Percentiles rank a stretch among this genome's conserved stretches.
Evolutionary conservation across 352 stramenopile genomes (phyloP).

Genomic region (Globisporangium splendens): DNA sequence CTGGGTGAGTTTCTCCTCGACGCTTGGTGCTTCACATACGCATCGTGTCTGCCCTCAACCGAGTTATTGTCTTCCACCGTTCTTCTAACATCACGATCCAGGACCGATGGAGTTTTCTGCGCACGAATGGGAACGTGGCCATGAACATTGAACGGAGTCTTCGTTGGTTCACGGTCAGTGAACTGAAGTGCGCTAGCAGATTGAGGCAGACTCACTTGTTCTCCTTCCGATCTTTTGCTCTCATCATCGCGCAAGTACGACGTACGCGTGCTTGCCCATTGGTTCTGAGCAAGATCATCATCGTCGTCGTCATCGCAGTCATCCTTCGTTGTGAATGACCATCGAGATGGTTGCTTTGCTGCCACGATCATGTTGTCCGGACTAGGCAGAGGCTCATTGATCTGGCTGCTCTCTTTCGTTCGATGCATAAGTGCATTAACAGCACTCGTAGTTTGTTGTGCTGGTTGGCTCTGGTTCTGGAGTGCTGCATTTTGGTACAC

Average conservation of each 20-base stretch:
- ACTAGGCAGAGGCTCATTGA: no score
- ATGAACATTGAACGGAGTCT: conserved; percentile 17
- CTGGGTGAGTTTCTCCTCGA: no score
- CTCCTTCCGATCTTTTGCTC: not conserved
- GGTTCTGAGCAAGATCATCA: conserved; percentile 1
- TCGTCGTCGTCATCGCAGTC: not conserved
- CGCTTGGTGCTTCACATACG: no score
- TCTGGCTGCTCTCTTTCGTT: no score
- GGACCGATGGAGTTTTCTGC: not conserved
- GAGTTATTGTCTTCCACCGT: not conserved
- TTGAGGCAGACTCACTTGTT: not conserved
- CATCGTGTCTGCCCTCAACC: conserved; percentile 1
- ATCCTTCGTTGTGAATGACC: no score
- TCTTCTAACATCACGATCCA: not conserved
- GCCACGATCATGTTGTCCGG: no score
- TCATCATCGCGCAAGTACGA: conserved; percentile 2
- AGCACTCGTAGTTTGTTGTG: no score
- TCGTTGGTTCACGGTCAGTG: not conserved
- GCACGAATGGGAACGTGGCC: conserved; percentile 41
- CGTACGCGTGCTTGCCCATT: conserved; percentile 11
- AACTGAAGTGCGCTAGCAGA: not conserved
- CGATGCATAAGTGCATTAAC: no score
- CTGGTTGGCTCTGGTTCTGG: no score
- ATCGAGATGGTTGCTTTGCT: no score
- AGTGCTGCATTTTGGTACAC: no score